Evolutionary conservation across 2,329 filamentous ascomycete species (phyloP).

Genomic region (Penicillium oxalicum): DNA sequence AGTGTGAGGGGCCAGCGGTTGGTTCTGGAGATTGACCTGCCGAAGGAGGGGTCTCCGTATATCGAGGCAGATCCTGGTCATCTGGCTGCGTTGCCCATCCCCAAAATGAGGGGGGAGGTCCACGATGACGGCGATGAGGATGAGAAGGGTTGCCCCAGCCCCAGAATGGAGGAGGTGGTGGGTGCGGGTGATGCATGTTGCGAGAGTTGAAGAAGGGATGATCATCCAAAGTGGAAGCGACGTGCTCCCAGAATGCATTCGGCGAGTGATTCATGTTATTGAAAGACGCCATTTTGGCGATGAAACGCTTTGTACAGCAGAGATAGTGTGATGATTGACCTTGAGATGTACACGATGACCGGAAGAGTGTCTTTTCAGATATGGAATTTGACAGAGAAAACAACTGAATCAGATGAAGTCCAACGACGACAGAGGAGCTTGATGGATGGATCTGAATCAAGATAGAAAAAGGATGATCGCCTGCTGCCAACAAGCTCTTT

Average conservation of each 20-base stretch:
- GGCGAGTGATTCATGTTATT: constrained; percentile 48
- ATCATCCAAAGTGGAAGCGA: constrained; percentile 44
- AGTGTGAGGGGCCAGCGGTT: constrained; percentile 6
- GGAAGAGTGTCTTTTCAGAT: neutral
- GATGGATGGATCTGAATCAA: neutral
- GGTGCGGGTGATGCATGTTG: constrained; percentile 16
- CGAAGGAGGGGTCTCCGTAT: neutral
- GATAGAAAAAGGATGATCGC: too few relatives aligned
- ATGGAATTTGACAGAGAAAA: neutral
- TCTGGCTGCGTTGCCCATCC: constrained; percentile 16
- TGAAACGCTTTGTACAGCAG: too few relatives aligned
- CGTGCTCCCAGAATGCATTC: constrained; percentile 52
- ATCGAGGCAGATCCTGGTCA: constrained; percentile 28
- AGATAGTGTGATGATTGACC: too few relatives aligned
- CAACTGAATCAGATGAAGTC: neutral
- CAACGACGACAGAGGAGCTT: neutral
- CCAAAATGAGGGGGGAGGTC: constrained; percentile 3
- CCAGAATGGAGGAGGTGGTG: constrained; percentile 8
- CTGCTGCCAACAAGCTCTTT: neutral
- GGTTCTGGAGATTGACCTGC: constrained; percentile 1
- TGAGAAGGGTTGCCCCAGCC: constrained; percentile 10
- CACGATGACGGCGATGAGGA: constrained; percentile 1
- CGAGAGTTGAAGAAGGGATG: constrained; percentile 43
- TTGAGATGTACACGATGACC: neutral
- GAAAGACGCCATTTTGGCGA: constrained; percentile 47